These are phyloP conservation scores for Phytophthora sp. DNA, from an alignment of 352 stramenopile genomes.

Conservation along the genomic window DNA sequence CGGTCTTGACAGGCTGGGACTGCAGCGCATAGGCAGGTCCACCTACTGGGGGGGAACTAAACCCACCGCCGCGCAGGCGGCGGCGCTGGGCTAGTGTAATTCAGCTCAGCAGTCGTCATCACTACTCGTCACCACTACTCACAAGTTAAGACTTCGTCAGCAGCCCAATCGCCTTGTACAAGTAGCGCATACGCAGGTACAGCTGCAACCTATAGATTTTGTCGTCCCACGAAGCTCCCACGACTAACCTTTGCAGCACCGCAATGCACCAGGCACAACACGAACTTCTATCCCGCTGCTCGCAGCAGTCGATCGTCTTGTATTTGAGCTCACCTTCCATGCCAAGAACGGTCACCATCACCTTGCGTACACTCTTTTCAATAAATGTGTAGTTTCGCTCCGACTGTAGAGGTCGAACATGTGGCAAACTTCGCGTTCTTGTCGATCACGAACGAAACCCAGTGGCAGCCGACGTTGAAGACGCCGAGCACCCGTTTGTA, in stretches of 20 bases:
- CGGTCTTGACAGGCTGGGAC: too few species aligned
- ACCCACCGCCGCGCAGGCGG: too few species aligned
- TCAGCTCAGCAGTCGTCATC: too few species aligned
- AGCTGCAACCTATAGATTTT: background rate
- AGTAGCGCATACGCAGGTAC: slow-evolving; percentile 10
- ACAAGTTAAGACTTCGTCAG: too few species aligned
- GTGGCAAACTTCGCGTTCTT: slow-evolving; percentile 7
- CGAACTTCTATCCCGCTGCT: slow-evolving; percentile 2
- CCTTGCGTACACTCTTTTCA: slow-evolving; percentile 13
- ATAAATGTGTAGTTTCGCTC: background rate
- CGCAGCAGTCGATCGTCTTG: slow-evolving; percentile 7
- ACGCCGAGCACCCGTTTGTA: slow-evolving; percentile 1
- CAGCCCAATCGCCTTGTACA: slow-evolving; percentile 1
- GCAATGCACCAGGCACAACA: slow-evolving; percentile 17
- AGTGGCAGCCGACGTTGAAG: slow-evolving; percentile 6
- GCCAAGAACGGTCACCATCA: background rate
- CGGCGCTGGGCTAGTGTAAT: too few species aligned
- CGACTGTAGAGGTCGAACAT: slow-evolving; percentile 9
- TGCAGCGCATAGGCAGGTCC: too few species aligned
- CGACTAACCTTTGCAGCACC: slow-evolving; percentile 1
- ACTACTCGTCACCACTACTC: too few species aligned
- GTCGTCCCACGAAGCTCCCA: background rate
- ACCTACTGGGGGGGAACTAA: too few species aligned
- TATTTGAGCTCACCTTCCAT: slow-evolving; percentile 13
- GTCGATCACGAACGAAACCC: slow-evolving; percentile 8